Percentiles rank a stretch among this genome's conserved stretches.
Evolutionary conservation across 352 stramenopile species (phyloP).

Genomic region (Phytopythium oedochilum): DNA sequence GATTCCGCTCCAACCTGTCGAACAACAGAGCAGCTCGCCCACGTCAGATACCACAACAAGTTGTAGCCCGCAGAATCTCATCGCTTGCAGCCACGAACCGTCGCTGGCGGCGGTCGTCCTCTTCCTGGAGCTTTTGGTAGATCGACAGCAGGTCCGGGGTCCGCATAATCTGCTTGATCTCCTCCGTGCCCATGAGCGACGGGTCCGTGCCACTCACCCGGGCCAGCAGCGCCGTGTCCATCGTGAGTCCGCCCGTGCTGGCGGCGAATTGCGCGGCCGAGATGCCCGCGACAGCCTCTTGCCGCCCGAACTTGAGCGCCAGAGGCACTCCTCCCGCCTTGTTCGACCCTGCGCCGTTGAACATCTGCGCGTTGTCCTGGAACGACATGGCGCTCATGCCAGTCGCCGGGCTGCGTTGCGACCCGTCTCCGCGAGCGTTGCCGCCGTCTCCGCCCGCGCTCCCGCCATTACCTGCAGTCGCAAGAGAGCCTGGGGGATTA

Average conservation of each 20-base stretch:
- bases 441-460: conserved; percentile 2
- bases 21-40: not conserved
- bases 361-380: conserved; percentile 27
- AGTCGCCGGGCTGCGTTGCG: conserved; percentile 42
- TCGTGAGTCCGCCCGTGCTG: conserved; percentile 66
- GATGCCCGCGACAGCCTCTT: conserved; percentile 40
- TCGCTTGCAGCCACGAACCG: too few relatives aligned
- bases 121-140: conserved; percentile 86
- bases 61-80: not conserved
- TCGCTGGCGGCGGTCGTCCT: conserved; percentile 75
- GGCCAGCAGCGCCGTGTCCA: conserved; percentile 75
- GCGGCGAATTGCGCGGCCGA: conserved; percentile 80
- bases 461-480: not conserved
- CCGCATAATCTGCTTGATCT: conserved; percentile 88
- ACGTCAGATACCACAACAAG: too few relatives aligned
- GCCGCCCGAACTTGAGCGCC: conserved; percentile 20
- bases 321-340: conserved; percentile 20
- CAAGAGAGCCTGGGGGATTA: too few relatives aligned
- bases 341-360: conserved; percentile 5
- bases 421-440: not conserved
- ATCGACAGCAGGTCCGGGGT: conserved; percentile 79
- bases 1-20: conserved; percentile 62
- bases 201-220: conserved; percentile 78
- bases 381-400: conserved; percentile 64
- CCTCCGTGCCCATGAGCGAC: conserved; percentile 69